Evolutionary conservation across 1,139 yeast species (phyloP).

Genomic region (Hansenula anomala): DNA sequence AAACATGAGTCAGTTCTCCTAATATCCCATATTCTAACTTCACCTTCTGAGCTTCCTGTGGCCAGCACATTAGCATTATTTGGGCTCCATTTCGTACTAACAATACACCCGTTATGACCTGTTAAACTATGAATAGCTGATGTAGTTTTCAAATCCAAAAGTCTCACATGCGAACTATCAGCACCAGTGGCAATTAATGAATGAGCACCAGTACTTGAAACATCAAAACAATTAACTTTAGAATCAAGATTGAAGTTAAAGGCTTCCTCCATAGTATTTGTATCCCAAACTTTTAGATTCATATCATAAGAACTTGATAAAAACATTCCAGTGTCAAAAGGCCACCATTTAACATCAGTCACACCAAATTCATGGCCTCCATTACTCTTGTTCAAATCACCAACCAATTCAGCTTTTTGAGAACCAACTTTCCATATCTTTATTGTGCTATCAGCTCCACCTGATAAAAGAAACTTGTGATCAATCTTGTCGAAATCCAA

Average conservation of each 20-base stretch:
- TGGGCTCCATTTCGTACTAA: conserved; percentile 79
- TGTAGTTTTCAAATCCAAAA: conserved; percentile 68
- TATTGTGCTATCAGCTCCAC: conserved; percentile 73
- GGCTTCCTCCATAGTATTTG: conserved; percentile 56
- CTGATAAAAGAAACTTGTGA: conserved; percentile 54
- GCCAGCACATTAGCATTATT: conserved; percentile 25
- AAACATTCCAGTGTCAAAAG: conserved; percentile 82
- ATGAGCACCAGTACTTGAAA: conserved; percentile 32
- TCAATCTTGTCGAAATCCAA: conserved; percentile 56
- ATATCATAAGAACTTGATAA: conserved; percentile 79
- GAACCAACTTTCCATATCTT: conserved; percentile 45
- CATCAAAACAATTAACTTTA: conserved; percentile 54
- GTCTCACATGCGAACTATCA: conserved; percentile 65
- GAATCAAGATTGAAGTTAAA: conserved; percentile 52
- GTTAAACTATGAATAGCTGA: conserved; percentile 65
- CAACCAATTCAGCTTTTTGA: conserved; percentile 17
- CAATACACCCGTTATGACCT: conserved; percentile 61
- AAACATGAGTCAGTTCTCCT: conserved; percentile 64
- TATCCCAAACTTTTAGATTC: conserved; percentile 78
- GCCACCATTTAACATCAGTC: conserved; percentile 84
- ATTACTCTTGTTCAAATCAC: conserved; percentile 21
- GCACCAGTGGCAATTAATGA: conserved; percentile 65
- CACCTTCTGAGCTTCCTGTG: conserved; percentile 32
- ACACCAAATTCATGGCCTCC: conserved; percentile 63
- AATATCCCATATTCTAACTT: conserved; percentile 69